Base-by-base conservation (phyloP, 805 yeast species). In the Saturnispora kantuleensis region DNA sequence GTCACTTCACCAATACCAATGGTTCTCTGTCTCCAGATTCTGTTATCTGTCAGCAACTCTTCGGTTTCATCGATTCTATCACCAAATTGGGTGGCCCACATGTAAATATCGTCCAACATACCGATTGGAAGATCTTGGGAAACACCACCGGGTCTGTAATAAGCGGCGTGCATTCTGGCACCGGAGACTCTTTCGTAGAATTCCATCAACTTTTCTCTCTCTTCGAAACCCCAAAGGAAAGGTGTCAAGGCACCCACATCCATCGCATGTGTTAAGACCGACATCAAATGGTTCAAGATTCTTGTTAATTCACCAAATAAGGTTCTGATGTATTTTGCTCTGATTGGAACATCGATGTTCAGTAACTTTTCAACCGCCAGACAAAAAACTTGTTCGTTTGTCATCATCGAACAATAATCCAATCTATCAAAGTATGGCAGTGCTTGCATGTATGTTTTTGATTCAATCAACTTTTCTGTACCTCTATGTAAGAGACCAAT, bases 51-150 rank as follows among this genome's bases (percentile, higher is more conserved):
- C 52, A 82, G 73, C 68, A 86, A 74, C 67, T 86, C 95, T 69
- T 86, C 95, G 51, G 84, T 80, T 66, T 86, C 95, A 64, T 86
- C 95, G 53, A 86, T 67, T 69, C 95, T 78, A 69, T 86, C 95
- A 61, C 95, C 95, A 55, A 86, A 86, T 70, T 86, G 95, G 18
- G 95, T 86, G 46, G 95, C 94, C 95, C 95, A 86, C 90, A 85
- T 85, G 66, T 84, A 86, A 52, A 86, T 86, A 62, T 86, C 95
- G 64, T 86, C 95, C 56, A 86, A 74, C 58, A 86, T 64, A 42
- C 95, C 95, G 35, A 77, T 81, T 21, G 95, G 95, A 49, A 86
- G 65, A 67, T 86, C 95, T 66, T 83, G 94, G 16, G 90, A 69
- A 15, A 86, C 95, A 59, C 95, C 95, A 57, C 95, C 95, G 45